Conservation (phyloP, 345 rosid species). For the Diplotaxis tenuifolia region DNA sequence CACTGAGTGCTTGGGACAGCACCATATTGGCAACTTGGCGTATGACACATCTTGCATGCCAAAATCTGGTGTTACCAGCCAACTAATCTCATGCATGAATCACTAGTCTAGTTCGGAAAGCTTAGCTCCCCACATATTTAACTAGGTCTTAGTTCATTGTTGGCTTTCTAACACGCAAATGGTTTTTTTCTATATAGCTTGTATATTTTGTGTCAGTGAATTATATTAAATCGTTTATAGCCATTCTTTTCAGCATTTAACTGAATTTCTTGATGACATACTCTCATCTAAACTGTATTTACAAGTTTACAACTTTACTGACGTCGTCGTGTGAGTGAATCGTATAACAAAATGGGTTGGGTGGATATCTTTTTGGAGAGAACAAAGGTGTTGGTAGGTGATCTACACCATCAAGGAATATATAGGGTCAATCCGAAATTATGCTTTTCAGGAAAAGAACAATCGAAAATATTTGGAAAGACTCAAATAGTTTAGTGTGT, state of each 20-base stretch:
- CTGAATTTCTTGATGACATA: slow-evolving; percentile 3
- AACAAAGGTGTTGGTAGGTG: slow-evolving; percentile 32
- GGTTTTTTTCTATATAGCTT: too few relatives aligned
- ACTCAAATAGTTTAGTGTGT: background rate
- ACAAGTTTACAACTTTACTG: slow-evolving; percentile 20
- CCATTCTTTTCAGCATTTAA: background rate
- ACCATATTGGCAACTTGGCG: background rate
- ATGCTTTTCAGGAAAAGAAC: slow-evolving; percentile 19
- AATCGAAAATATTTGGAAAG: slow-evolving; percentile 15
- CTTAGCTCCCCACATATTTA: background rate
- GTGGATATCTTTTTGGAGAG: slow-evolving; percentile 16
- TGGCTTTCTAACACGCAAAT: background rate
- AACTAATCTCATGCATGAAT: background rate
- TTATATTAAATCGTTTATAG: background rate
- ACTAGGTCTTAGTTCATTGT: background rate
- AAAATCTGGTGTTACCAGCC: background rate
- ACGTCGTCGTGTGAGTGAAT: slow-evolving; percentile 20
- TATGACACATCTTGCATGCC: background rate
- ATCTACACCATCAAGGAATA: slow-evolving; percentile 22
- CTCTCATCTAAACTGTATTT: slow-evolving; percentile 14
- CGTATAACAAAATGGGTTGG: background rate
- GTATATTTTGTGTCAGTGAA: too few relatives aligned
- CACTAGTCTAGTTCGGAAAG: background rate
- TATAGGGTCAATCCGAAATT: slow-evolving; percentile 25
- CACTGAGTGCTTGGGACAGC: background rate